Evolutionary conservation across 768 basidiomycete genomes (phyloP), one percentile per base, ranked within the genome.

Genomic region (Xerocomellus amylosporus): DNA sequence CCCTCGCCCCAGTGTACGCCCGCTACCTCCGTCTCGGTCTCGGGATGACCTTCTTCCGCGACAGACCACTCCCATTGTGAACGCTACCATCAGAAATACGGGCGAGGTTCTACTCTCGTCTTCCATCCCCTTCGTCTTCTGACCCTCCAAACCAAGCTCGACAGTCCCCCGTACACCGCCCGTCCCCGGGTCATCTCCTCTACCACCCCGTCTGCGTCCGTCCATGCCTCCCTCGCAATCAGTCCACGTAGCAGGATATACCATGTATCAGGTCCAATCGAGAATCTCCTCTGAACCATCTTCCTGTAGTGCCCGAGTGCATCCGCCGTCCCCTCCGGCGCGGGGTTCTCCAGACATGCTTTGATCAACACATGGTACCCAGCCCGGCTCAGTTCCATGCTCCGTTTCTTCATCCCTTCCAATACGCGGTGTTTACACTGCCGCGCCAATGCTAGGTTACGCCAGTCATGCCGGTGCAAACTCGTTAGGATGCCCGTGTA

Each of bases 401-500:
- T 76, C 17, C 77, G 75, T 22, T 64, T 74, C 64, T 75, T 77
- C 86, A 93, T 91, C 60, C 78, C 75, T 48, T 69, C 68, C 42
- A 83, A 68, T 54, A 93, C 77, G 31, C 79, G 74, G 22, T 69
- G 67, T 53, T 73, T 77, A 61, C 77, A 79, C 56, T 78, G 74
- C 46, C 80, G 73, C 15, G 76, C 75, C 39, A 77, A 70, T 28
- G 71, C 60, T 6, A 74, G 59, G 22, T 80, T 68, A 51, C 81
- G 62, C 77, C 84, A 82, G 9, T 71, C 61, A 15, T 79, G 81
- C 28, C 85, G 80, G 65, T 89, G 81, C 58, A 95, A 76, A 5
- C 86, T 88, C 8, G 85, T 75, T 45, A 97, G 76, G 46, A 97
- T 75, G 2, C 84, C 76, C 0, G 93, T 94, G 71, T 93, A 98